Evolutionary conservation across 345 rosid genomes (phyloP), one percentile per base, ranked within the genome.

Genomic region (Iberis pinnata): DNA sequence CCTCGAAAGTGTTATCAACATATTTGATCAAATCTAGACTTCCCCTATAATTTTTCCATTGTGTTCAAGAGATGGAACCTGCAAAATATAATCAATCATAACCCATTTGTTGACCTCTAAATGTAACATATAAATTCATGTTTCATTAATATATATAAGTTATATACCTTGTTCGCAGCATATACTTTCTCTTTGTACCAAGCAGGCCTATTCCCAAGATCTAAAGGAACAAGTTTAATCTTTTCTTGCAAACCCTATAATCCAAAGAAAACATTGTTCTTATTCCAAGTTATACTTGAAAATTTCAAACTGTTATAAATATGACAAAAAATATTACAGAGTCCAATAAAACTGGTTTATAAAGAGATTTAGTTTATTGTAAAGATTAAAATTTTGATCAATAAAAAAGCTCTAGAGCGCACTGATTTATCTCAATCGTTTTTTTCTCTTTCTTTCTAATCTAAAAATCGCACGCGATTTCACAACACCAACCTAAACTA

Each of bases 41-140:
- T 90, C 96, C 22, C 96, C 96, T 12, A 63, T 85, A 41, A 88
- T 27, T 73, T 88, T 84, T 5, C 95, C 86, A 61, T 88, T 76
- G 76, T 90, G 98, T 60, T 90, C 98, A 73, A 90, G 65, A 4
- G 98, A 68, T 22, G 96, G 96, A 37, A 90, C 96, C 98, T 87
- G 19, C 9, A 49, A 48, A 60, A 9, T 0, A 2, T 42, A 43
- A 33, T 9, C n/a, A n/a, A n/a, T 9, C 2, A 2, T 4, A 29
- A 29, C 5, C 8, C 33, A 29, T 29, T 44, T n/a, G 7, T 20
- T 13, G 18, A 53, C 6, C 5, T n/a, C n/a, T 12, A 15, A 46
- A 58, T n/a, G n/a, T n/a, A n/a, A n/a, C n/a, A n/a, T n/a, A n/a
- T n/a, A n/a, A n/a, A n/a, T n/a, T n/a, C n/a, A n/a, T n/a, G n/a